Conservation (phyloP, 805 yeast species). For the Suhomyces prunicola region DNA sequence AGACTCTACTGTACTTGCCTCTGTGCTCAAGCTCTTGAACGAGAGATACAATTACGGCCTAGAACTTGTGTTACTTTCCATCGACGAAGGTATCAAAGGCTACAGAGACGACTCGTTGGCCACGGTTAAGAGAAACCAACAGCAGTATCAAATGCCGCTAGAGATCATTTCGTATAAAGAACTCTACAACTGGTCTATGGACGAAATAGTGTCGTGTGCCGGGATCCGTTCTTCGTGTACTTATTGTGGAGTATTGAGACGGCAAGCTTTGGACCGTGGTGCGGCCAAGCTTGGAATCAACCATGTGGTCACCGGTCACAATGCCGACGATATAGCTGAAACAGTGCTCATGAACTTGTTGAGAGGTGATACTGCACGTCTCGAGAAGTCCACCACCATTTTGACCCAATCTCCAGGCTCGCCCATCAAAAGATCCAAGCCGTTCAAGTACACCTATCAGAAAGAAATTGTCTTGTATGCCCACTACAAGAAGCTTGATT, state of each 20-base stretch:
- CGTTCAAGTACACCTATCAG: slow-evolving; percentile 92
- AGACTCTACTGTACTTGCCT: slow-evolving; percentile 93
- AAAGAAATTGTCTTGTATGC: slow-evolving; percentile 97
- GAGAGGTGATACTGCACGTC: slow-evolving; percentile 93
- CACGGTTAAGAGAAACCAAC: slow-evolving; percentile 89
- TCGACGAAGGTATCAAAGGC: slow-evolving; percentile 97
- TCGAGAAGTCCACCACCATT: slow-evolving; percentile 84
- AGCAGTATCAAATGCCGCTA: slow-evolving; percentile 76
- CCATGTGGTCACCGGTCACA: slow-evolving; percentile 97
- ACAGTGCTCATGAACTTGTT: slow-evolving; percentile 92
- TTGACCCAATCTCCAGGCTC: slow-evolving; percentile 81
- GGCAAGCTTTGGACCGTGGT: slow-evolving; percentile 96
- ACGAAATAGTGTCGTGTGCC: slow-evolving; percentile 90
- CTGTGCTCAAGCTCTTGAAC: slow-evolving; percentile 79
- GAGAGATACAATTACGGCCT: slow-evolving; percentile 87
- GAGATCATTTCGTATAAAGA: slow-evolving; percentile 84
- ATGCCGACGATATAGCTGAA: slow-evolving; percentile 99
- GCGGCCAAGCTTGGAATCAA: slow-evolving; percentile 79
- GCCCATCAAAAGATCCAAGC: slow-evolving; percentile 91
- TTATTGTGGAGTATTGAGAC: slow-evolving; percentile 93
- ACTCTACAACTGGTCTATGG: slow-evolving; percentile 97
- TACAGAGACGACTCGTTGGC: slow-evolving; percentile 96
- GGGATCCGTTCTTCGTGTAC: slow-evolving; percentile 95
- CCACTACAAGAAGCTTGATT: slow-evolving; percentile 90
- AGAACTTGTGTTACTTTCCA: slow-evolving; percentile 75